Percentiles rank a stretch among this genome's conserved stretches.
These are phyloP conservation scores for Trichophyton schoenleinii DNA, from an alignment of 2,329 filamentous ascomycete genomes.

Conservation along the genomic window DNA sequence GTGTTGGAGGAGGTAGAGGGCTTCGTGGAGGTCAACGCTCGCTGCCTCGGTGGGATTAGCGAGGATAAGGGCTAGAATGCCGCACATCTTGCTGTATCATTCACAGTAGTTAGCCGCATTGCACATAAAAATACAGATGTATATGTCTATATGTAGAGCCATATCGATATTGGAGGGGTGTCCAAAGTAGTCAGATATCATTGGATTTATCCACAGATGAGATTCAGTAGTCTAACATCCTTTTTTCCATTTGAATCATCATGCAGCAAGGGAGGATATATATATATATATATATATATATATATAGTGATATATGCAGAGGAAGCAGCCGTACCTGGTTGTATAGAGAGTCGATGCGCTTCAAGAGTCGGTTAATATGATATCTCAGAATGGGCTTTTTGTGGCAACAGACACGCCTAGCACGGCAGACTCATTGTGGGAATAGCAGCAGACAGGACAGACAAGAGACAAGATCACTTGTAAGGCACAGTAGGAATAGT, in stretches of 20 bases:
- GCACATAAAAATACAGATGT: neutral
- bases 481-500: neutral
- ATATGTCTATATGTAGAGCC: neutral
- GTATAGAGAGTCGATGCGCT: neutral
- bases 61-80: conserved; percentile 49
- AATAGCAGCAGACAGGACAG: neutral
- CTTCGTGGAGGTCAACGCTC: conserved; percentile 56
- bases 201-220: conserved; percentile 29
- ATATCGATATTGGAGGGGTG: neutral
- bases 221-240: conserved; percentile 40
- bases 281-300: neutral
- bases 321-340: neutral
- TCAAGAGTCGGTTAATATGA: neutral
- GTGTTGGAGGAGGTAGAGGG: conserved; percentile 59
- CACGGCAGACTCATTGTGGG: neutral
- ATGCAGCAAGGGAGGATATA: neutral
- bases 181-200: conserved; percentile 13
- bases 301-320: neutral
- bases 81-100: conserved; percentile 41
- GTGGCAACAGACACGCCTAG: neutral
- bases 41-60: conserved; percentile 44
- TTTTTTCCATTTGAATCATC: conserved; percentile 1
- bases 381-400: too few relatives aligned
- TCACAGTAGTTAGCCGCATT: neutral
- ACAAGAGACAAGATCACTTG: neutral